These are phyloP conservation scores for Lumnitzera racemosa DNA, from an alignment of 345 rosid species.

Conservation along the genomic window DNA sequence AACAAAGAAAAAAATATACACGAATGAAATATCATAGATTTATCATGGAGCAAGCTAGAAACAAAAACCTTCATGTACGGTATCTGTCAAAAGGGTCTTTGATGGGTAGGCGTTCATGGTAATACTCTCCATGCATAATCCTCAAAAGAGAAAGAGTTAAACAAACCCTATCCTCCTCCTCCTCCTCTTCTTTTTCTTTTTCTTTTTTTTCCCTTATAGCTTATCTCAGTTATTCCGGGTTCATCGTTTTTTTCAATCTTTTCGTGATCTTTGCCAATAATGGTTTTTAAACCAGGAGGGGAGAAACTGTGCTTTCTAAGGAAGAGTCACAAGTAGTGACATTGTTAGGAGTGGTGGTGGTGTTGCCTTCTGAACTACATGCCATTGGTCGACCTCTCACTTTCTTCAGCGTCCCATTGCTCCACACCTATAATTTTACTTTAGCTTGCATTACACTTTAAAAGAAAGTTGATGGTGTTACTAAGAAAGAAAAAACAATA, in stretches of 20 bases:
- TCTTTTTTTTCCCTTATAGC: not conserved
- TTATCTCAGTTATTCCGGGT: no score
- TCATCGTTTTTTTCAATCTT: not conserved
- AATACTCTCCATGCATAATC: slow-evolving; percentile 83
- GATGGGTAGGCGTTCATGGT: slow-evolving; percentile 48
- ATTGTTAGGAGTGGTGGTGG: slow-evolving; percentile 31
- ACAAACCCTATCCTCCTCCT: slow-evolving; percentile 23
- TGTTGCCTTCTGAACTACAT: slow-evolving; percentile 18
- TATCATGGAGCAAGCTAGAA: no score
- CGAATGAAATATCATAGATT: no score
- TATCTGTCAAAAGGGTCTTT: slow-evolving; percentile 69
- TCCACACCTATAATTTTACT: slow-evolving; percentile 60
- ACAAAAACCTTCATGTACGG: slow-evolving; percentile 15
- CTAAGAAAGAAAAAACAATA: not conserved
- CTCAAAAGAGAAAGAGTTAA: slow-evolving; percentile 53
- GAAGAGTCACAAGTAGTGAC: slow-evolving; percentile 59
- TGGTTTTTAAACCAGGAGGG: slow-evolving; percentile 25
- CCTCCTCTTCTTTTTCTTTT: slow-evolving; percentile 7
- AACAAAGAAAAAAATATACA: no score
- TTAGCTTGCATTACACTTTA: no score
- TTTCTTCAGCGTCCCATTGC: slow-evolving; percentile 63
- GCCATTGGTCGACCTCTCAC: slow-evolving; percentile 54
- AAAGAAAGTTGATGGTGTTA: not conserved
- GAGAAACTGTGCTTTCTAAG: slow-evolving; percentile 34
- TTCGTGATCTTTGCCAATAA: not conserved